phyloP scores from a whole-genome alignment of 345 rosid genomes.

The Gossypium australe region DNA sequence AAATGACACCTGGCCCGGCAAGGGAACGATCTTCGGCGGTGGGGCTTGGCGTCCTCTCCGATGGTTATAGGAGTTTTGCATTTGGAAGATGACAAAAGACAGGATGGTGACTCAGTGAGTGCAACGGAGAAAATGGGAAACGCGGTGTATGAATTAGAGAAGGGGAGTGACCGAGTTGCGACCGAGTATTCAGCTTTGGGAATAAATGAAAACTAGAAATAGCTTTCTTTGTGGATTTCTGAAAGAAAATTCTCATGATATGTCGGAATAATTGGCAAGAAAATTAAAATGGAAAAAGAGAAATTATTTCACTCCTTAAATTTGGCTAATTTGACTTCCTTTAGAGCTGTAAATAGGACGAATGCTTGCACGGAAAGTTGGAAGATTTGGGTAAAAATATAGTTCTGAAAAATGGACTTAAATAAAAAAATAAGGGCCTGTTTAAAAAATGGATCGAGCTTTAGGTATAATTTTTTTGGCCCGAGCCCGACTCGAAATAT shows the following conservation, averaged over 20 bases:
- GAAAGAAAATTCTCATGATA: background rate
- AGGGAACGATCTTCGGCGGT: conserved; percentile 14
- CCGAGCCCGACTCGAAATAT: too few relatives aligned
- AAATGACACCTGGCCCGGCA: conserved; percentile 24
- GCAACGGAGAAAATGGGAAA: background rate
- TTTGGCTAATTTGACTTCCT: background rate
- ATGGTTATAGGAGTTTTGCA: conserved; percentile 23
- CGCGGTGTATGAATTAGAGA: background rate
- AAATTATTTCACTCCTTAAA: too few relatives aligned
- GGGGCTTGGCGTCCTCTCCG: conserved; percentile 5
- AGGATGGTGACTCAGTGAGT: background rate
- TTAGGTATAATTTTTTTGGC: too few relatives aligned
- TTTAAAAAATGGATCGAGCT: too few relatives aligned
- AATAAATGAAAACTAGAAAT: background rate
- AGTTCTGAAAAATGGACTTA: too few relatives aligned
- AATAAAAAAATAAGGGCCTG: too few relatives aligned
- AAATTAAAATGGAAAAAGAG: background rate
- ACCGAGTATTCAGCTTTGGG: background rate
- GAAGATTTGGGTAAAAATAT: too few relatives aligned
- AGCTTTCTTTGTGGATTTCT: background rate
- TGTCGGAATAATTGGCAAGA: background rate
- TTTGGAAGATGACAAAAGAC: background rate
- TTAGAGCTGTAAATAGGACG: too few relatives aligned
- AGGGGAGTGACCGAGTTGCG: background rate
- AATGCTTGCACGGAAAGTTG: too few relatives aligned